A percentile compares a stretch with the other conserved stretches of the same genome.
Evolutionary conservation across 129 eudicot species (phyloP).

Genomic region (Cynara cardunculus): DNA sequence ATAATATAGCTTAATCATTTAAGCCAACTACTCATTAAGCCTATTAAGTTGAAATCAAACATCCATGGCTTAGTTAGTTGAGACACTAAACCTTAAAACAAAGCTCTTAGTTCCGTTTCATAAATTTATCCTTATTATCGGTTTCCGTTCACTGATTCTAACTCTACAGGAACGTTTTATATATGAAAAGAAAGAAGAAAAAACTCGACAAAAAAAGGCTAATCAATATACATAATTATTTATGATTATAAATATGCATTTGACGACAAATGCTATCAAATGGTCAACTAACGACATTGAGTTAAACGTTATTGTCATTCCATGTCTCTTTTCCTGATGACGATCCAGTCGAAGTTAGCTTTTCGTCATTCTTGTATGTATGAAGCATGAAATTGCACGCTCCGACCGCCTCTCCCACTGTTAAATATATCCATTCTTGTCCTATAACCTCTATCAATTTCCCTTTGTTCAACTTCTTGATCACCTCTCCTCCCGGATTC

Average conservation of each 20-base stretch:
- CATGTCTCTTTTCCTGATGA: constrained; percentile 28
- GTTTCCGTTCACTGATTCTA: not conserved
- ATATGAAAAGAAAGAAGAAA: not conserved
- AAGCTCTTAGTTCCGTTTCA: not conserved
- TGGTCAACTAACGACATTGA: not conserved
- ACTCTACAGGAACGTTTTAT: not conserved
- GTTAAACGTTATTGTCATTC: constrained; percentile 53
- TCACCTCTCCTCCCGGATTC: constrained; percentile 86
- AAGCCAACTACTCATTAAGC: not conserved
- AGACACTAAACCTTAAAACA: not conserved
- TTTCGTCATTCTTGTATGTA: constrained; percentile 33
- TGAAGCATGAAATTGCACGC: constrained; percentile 82
- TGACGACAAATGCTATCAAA: constrained; percentile 4
- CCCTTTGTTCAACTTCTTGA: constrained; percentile 79
- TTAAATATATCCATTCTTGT: constrained; percentile 74
- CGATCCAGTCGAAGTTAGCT: constrained; percentile 17
- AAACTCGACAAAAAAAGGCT: constrained; percentile 16
- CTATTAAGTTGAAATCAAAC: not conserved
- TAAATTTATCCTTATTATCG: not conserved
- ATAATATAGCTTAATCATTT: too few species aligned
- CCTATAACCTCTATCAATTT: constrained; percentile 62
- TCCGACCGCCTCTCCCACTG: constrained; percentile 84
- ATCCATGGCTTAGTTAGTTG: not conserved
- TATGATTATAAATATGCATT: constrained; percentile 22
- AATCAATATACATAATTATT: constrained; percentile 29